phyloP scores from a whole-genome alignment of 2,329 filamentous ascomycete genomes.

The Microdochium trichocladiopsis region DNA sequence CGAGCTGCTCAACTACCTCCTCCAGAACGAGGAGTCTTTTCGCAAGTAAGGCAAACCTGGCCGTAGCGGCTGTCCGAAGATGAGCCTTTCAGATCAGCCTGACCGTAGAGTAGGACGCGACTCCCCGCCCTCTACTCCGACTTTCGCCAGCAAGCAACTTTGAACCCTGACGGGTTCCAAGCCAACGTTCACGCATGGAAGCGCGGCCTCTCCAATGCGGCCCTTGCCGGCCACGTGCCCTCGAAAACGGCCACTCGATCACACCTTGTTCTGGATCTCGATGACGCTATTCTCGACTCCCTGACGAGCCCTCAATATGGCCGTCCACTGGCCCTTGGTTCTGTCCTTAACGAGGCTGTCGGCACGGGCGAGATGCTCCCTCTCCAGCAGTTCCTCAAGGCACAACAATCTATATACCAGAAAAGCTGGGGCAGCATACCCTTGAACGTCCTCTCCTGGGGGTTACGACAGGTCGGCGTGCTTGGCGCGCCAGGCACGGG shows the following conservation, averaged over 20 bases:
- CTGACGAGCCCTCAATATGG: conserved; percentile 75
- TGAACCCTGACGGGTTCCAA: conserved; percentile 79
- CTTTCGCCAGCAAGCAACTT: conserved; percentile 64
- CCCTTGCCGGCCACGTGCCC: conserved; percentile 48
- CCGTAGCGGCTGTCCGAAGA: no score
- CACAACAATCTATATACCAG: conserved; percentile 64
- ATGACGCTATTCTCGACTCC: conserved; percentile 59
- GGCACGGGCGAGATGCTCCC: conserved; percentile 63
- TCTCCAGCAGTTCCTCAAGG: conserved; percentile 57
- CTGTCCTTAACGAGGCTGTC: conserved; percentile 70
- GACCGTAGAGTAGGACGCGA: conserved; percentile 48
- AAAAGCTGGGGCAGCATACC: conserved; percentile 63
- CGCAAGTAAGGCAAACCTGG: conserved; percentile 36
- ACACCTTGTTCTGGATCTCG: conserved; percentile 44
- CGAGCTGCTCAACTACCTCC: conserved; percentile 61
- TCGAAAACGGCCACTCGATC: conserved; percentile 33
- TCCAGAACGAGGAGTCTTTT: conserved; percentile 55
- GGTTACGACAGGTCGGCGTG: conserved; percentile 62
- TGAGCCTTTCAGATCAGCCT: conserved; percentile 1
- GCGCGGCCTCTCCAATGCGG: conserved; percentile 62
- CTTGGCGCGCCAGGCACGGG: conserved; percentile 21
- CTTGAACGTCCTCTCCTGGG: conserved; percentile 69
- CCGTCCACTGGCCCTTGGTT: conserved; percentile 70
- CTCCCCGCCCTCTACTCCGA: conserved; percentile 85
- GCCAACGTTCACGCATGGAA: conserved; percentile 79